These are phyloP conservation scores for Karstenula rhodostoma DNA, from an alignment of 2,329 filamentous ascomycete genomes.

Conservation along the genomic window DNA sequence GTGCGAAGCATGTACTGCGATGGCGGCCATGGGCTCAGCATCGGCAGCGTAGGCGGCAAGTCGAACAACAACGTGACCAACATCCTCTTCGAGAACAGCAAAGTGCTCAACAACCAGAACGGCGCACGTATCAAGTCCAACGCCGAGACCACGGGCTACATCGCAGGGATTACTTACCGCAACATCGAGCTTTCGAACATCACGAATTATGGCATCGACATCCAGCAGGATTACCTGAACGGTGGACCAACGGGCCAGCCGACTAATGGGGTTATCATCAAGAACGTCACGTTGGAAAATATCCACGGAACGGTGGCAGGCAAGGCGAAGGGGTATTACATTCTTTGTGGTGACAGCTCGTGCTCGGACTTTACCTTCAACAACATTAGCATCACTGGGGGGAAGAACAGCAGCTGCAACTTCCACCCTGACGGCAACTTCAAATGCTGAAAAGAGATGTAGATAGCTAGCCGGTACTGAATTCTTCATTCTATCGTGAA, in stretches of 20 bases:
- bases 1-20: constrained; percentile 53
- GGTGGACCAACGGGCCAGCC: constrained; percentile 52
- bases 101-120: constrained; percentile 60
- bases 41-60: constrained; percentile 64
- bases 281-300: constrained; percentile 49
- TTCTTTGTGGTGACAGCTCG: constrained; percentile 61
- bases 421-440: constrained; percentile 38
- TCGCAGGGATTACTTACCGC: constrained; percentile 25
- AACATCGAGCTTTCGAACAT: constrained; percentile 49
- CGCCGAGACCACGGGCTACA: constrained; percentile 56
- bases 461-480: neutral
- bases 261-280: constrained; percentile 56
- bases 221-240: constrained; percentile 61
- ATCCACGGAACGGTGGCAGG: constrained; percentile 48
- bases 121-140: constrained; percentile 66
- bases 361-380: constrained; percentile 49
- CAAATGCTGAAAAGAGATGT: constrained; percentile 22
- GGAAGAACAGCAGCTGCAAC: constrained; percentile 34
- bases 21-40: constrained; percentile 64
- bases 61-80: constrained; percentile 44
- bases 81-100: constrained; percentile 57
- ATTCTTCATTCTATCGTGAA: neutral
- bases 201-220: constrained; percentile 57
- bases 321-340: constrained; percentile 54
- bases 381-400: neutral